Evolutionary conservation across 2,329 filamentous ascomycete genomes (phyloP), one percentile per base, ranked within the genome.

Genomic region (Aspergillus quadricinctus): DNA sequence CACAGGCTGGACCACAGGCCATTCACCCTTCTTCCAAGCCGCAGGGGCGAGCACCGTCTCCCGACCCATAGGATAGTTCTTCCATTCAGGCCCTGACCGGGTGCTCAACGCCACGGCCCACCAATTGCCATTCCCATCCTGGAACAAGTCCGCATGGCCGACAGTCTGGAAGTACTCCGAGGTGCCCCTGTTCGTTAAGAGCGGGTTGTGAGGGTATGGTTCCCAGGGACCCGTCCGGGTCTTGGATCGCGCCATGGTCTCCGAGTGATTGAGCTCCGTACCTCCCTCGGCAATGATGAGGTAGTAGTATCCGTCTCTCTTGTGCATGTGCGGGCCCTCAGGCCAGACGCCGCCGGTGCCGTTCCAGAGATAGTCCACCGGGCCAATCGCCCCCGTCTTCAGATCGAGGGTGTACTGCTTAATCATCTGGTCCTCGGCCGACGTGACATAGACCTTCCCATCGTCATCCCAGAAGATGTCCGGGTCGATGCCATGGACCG

Each of bases 111-210:
- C 74, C 4, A 79, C 70, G 0, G 74, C 78, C 81, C 81, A 83
- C 82, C 82, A 85, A 29, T 80, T 76, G 0, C 78, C 80, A 0
- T 61, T 37, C 0, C 60, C 59, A 56, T 85, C 82, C 49, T 82
- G 77, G 57, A 85, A 84, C 2, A 85, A 58, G 58, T 85, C 82
- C 0, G 80, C 78, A 53, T 85, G 83, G 0, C 83, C 83, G 0
- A 83, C 77, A 1, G 81, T 81, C 60, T 84, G 82, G 55, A 70
- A 72, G 57, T 77, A 78, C 35, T 70, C 57, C 0, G 70, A 67
- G 0, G 74, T 72, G n/a, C 72, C 69, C 41, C 65, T 67, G 17
- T 73, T 74, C 0, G 76, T 73, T 9, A 78, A 62, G n/a, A 79
- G 68, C 3, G 75, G 71, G 48, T 79, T 79, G 17, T 66, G 58